Base-by-base conservation (phyloP, 805 yeast genomes). In the Lachancea mirantina region DNA sequence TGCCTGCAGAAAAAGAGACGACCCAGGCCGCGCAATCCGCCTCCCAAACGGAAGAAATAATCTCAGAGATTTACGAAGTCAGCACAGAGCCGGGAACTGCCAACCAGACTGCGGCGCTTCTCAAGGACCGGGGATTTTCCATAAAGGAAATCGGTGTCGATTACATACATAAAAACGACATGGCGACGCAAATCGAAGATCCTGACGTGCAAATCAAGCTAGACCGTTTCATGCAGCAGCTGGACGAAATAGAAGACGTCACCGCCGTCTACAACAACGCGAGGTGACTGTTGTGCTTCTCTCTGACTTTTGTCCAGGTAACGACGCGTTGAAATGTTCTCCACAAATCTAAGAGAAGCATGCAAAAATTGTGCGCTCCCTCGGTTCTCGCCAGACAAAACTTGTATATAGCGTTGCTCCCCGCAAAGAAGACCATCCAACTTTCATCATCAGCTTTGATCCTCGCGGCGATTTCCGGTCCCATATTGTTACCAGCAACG, bases 161-260 rank as follows among this genome's bases (percentile, higher is more conserved):
- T 10, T 87, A 72, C 48, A 57, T 74, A 6, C 75, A 94, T 0
- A 76, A 74, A 26, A 61, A 67, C 2, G 94, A 81, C 28, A 68
- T 72, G 46, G 59, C 63, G 40, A 76, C 76, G 3, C 70, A 65
- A 8, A 69, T 78, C 19, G 64, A 67, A 0, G 67, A 70, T 35
- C 75, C 65, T 16, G 85, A 75, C 3, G 59, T 67, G 6, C 63
- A 57, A 37, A 68, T 65, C 38, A 65, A 67, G 22, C 69, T 74
- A 46, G 68, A 69, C 10, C 81, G 75, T 48, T 73, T 87, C 21
- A 55, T 79, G 20, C 62, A 55, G 14, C 65, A 67, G 29, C 62
- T 89, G 28, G 94, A 84, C 34, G 84, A 78, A 20, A 62, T 85
- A n/a, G 85, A 80, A 30, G 97, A 92, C 46, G 83, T 89, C 14